Evolutionary conservation across 176 grass and related monocot species (phyloP).

Genomic region (Cocos nucifera): DNA sequence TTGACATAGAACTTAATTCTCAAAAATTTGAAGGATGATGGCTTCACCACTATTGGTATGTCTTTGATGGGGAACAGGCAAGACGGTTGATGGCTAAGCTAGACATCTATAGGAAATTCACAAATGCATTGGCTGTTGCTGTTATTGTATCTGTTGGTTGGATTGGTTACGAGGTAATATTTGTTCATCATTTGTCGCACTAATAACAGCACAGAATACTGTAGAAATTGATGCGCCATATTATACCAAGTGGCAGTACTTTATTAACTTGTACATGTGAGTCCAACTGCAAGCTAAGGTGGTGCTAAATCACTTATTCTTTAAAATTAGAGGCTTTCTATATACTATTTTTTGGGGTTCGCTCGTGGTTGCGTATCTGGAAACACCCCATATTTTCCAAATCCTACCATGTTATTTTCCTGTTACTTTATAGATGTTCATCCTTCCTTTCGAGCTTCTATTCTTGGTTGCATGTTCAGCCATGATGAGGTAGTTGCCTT

Average conservation of each 20-base stretch:
- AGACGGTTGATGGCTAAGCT: constrained; percentile 82
- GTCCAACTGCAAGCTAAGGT: too few species aligned
- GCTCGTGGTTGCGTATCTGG: too few species aligned
- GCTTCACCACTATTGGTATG: constrained; percentile 6
- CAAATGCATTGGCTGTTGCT: constrained; percentile 64
- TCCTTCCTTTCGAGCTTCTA: too few species aligned
- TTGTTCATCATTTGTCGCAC: too few species aligned
- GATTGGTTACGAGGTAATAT: constrained; percentile 89
- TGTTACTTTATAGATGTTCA: too few species aligned
- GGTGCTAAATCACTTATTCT: too few species aligned
- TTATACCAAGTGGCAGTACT: neutral
- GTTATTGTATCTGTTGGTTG: constrained; percentile 80
- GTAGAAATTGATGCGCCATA: neutral
- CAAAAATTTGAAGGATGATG: neutral
- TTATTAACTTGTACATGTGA: neutral
- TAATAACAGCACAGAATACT: too few species aligned
- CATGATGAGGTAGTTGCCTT: constrained; percentile 17
- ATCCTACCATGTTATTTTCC: too few species aligned
- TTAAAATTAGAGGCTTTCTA: too few species aligned
- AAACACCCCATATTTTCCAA: too few species aligned
- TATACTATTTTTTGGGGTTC: too few species aligned
- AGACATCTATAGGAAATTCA: constrained; percentile 95
- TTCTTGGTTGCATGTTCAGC: neutral
- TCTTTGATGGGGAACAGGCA: constrained; percentile 41
- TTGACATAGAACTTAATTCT: too few species aligned